Conservation (phyloP, 345 rosid genomes). For the Populus tremula region DNA sequence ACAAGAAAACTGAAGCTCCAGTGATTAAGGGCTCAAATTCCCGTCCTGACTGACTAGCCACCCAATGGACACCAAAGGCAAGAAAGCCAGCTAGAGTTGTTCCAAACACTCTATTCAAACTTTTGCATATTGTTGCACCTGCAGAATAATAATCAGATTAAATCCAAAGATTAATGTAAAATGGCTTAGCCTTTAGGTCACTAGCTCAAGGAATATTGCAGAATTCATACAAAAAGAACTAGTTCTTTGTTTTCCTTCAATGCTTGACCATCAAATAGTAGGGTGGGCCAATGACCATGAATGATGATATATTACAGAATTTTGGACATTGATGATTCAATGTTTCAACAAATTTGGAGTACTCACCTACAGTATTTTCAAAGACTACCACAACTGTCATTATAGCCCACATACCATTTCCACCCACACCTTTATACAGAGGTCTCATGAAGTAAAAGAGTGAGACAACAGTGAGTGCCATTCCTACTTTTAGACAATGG, state of each 20-base stretch:
- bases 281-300: neutral
- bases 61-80: conserved; percentile 46
- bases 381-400: conserved; percentile 53
- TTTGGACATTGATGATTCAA: neutral
- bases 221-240: neutral
- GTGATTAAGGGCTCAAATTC: conserved; percentile 29
- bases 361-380: conserved; percentile 44
- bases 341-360: neutral
- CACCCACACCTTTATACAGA: conserved; percentile 46
- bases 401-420: conserved; percentile 57
- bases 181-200: neutral
- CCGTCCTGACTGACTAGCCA: conserved; percentile 39
- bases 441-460: conserved; percentile 43
- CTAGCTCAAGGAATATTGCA: neutral
- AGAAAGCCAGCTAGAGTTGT: conserved; percentile 47
- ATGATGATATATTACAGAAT: neutral
- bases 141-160: conserved; percentile 6
- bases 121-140: conserved; percentile 42
- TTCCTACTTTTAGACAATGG: conserved; percentile 46
- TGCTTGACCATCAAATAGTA: neutral
- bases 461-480: conserved; percentile 41
- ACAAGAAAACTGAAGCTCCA: conserved; percentile 41
- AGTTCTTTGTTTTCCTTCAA: neutral
- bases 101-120: conserved; percentile 43
- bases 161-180: neutral